Evolutionary conservation across 805 yeast species (phyloP), one percentile per base, ranked within the genome.

Genomic region (Wickerhamomyces pijperi): DNA sequence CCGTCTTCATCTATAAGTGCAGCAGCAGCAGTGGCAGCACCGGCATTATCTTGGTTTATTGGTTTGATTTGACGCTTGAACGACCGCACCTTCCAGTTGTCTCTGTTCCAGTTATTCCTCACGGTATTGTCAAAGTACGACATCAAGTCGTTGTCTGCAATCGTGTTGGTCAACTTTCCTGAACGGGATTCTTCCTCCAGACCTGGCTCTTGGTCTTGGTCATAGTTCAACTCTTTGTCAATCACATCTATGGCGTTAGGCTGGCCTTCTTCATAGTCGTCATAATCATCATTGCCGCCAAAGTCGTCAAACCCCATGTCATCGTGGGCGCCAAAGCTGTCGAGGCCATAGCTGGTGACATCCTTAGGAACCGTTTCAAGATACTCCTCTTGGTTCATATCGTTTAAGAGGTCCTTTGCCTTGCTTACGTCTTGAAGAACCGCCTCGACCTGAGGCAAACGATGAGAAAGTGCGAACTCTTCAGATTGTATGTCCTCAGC

Each of bases 81-180:
- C n/a, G 29, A 25, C n/a, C 29, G 29, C 14, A 25, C 29, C 58
- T 82, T 82, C 97, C 97, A 90, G 19, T 31, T 25, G 29, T 25
- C 29, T 25, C 29, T 25, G 59, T 85, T 73, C 96, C 97, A 88
- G 54, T 76, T 82, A 35, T 57, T 56, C 41, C 68, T 72, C 59
- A 85, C 66, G 17, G 76, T 69, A 39, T 76, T 77, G 54, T 87
- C 95, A 58, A 86, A 86, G 54, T 85, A 82, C 3, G 87, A 81
- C 72, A 84, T 75, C 33, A 85, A 60, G 49, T 79, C 84, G 36
- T 67, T 68, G 48, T 78, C 84, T 7, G 54, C 54, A 28, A 56
- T 51, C 13, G 47, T 46, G 19, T 47, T 53, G 3, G 44, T 48
- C 29, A 25, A 14, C n/a, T 13, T 25, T 4, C 29, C 29, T 11